These are phyloP conservation scores for Botryotinia globosa DNA, from an alignment of 2,329 filamentous ascomycete genomes.

Conservation along the genomic window DNA sequence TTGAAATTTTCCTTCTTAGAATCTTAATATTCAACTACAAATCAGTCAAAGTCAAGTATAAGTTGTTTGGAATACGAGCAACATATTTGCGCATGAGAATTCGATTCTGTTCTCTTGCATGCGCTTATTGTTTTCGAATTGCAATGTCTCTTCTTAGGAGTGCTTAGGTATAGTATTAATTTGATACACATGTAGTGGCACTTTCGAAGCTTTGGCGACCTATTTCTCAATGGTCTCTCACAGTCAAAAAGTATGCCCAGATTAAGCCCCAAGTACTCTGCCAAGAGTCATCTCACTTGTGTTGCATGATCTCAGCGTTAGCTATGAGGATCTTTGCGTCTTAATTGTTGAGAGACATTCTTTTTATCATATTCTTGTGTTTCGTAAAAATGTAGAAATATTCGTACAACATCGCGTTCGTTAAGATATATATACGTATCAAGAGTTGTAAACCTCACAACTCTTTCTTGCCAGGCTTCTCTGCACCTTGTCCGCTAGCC, in stretches of 20 bases:
- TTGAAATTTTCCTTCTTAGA: neutral
- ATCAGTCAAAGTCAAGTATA: neutral
- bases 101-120: neutral
- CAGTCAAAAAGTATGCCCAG: conserved; percentile 87
- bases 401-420: neutral
- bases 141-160: neutral
- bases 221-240: conserved; percentile 66
- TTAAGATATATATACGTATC: neutral
- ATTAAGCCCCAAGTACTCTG: conserved; percentile 71
- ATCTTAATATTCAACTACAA: neutral
- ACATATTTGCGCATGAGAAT: neutral
- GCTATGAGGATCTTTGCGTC: conserved; percentile 84
- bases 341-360: conserved; percentile 74
- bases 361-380: neutral
- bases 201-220: conserved; percentile 89
- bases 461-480: conserved; percentile 50
- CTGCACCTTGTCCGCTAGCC: conserved; percentile 32
- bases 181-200: conserved; percentile 50
- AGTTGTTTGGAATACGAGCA: neutral
- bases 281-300: conserved; percentile 90
- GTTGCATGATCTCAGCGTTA: conserved; percentile 77
- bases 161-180: conserved; percentile 3
- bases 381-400: neutral
- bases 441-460: conserved; percentile 40
- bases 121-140: neutral